Percentiles rank a stretch among this genome's conserved stretches.
These are phyloP conservation scores for Geotrichum reessii DNA, from an alignment of 1,139 yeast genomes.

Conservation along the genomic window DNA sequence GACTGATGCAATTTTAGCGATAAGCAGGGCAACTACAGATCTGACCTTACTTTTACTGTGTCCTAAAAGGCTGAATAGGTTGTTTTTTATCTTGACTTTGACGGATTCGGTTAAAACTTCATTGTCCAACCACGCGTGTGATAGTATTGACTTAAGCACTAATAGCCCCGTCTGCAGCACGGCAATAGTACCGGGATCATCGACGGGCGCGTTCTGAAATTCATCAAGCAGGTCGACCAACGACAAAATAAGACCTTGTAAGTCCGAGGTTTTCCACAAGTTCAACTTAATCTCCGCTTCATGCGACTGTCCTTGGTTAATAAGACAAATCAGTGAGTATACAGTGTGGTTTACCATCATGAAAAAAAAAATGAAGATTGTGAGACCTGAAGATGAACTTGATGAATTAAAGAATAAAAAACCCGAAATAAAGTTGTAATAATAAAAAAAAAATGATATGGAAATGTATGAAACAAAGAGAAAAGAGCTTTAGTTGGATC, in stretches of 20 bases:
- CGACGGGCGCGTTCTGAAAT: neutral
- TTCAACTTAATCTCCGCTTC: neutral
- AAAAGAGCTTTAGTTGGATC: too few relatives aligned
- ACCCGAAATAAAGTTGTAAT: too few relatives aligned
- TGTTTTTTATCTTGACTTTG: neutral
- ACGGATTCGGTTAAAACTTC: neutral
- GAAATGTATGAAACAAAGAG: too few relatives aligned
- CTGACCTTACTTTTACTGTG: neutral
- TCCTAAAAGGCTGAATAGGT: too few relatives aligned
- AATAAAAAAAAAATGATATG: too few relatives aligned
- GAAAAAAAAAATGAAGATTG: too few relatives aligned
- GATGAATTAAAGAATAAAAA: too few relatives aligned
- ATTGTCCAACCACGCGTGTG: too few relatives aligned
- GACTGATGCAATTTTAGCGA: neutral
- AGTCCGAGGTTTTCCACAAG: neutral
- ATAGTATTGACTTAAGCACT: too few relatives aligned
- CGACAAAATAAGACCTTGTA: neutral
- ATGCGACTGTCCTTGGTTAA: neutral
- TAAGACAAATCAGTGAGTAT: neutral
- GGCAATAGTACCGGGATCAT: neutral
- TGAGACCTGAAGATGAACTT: too few relatives aligned
- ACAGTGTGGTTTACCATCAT: neutral
- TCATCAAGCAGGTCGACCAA: neutral
- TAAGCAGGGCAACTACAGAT: neutral
- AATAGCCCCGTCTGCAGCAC: neutral